Base-by-base conservation (phyloP, 2,329 filamentous ascomycete species). In the Penicillium psychrosexuale region DNA sequence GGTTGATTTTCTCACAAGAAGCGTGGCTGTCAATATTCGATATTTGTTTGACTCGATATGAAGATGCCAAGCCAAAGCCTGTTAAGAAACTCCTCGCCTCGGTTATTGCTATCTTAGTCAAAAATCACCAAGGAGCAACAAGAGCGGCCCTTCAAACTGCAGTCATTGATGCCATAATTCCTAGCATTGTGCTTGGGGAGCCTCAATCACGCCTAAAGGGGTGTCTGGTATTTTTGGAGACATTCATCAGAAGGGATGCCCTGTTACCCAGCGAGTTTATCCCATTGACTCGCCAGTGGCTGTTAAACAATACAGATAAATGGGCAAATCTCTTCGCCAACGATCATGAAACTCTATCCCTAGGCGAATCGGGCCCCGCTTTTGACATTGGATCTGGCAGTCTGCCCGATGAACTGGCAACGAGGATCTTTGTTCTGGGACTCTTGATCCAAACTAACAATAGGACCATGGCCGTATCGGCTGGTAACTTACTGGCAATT, bases 21-120 rank as follows among this genome's bases (percentile, higher is more conserved):
- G 70, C 63, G 28, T 79, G 77, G 77, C 57, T 72, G 19, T 62
- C 70, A 22, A 64, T 74, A 15, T 77, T 77, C 48, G 67, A 75
- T 19, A 63, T 72, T 28, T 75, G 69, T 42, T 62, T 78, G 48
- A 66, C 65, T 53, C 70, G 72, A 31, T 78, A 73, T 59, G 73
- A 76, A 55, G 72, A 75, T 58, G 67, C 70, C 8, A 76, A 74
- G 47, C 69, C 73, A 22, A 79, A 77, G 62, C 72, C 76, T 22
- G 69, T 78, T 64, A 75, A 74, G 59, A 75, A 77, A 55, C 67
- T 80, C 2, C 56, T 80, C 46, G 64, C 69, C 48, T 73, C 74
- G n/a, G 53, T 79, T 52, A 66, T 66, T 36, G 70, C 63, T 19
- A 69, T 74, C 11, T 54, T 75, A 44, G 66, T 57, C 12, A 71